Percentiles rank a stretch among this genome's conserved stretches.
phyloP scores from a whole-genome alignment of 805 yeast species.

The Wickerhamiella azymoides region DNA sequence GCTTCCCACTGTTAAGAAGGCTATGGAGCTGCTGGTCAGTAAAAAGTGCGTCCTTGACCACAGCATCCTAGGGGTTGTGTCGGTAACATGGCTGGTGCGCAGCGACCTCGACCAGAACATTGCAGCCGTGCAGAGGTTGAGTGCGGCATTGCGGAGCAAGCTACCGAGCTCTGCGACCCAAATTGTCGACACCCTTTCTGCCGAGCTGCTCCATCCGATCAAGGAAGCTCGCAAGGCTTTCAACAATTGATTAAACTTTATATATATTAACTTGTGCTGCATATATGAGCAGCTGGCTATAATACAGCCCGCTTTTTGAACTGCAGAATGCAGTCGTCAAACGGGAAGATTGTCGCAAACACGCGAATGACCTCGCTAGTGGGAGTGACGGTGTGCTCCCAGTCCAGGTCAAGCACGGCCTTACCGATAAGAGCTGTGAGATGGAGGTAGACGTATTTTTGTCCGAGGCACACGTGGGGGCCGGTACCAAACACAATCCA shows the following conservation, averaged over 20 bases:
- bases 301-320: slow-evolving; percentile 30
- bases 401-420: slow-evolving; percentile 65
- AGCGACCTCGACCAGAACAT: slow-evolving; percentile 34
- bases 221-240: background rate
- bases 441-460: slow-evolving; percentile 80
- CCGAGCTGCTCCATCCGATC: background rate
- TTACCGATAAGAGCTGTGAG: slow-evolving; percentile 87
- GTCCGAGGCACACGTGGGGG: slow-evolving; percentile 92
- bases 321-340: slow-evolving; percentile 76
- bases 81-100: slow-evolving; percentile 6
- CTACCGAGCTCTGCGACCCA: background rate
- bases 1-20: slow-evolving; percentile 1
- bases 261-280: background rate
- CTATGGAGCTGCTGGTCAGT: slow-evolving; percentile 1
- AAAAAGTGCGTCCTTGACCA: slow-evolving; percentile 20
- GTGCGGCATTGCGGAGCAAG: background rate
- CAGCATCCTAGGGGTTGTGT: slow-evolving; percentile 10
- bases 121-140: background rate
- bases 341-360: slow-evolving; percentile 96
- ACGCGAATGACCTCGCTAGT: slow-evolving; percentile 85
- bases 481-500: slow-evolving; percentile 98
- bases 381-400: slow-evolving; percentile 70
- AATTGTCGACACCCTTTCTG: background rate
- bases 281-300: background rate
- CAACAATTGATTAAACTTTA: background rate